phyloP scores from a whole-genome alignment of 2,329 filamentous ascomycete genomes.

The Pseudogymnoascus sp. region DNA sequence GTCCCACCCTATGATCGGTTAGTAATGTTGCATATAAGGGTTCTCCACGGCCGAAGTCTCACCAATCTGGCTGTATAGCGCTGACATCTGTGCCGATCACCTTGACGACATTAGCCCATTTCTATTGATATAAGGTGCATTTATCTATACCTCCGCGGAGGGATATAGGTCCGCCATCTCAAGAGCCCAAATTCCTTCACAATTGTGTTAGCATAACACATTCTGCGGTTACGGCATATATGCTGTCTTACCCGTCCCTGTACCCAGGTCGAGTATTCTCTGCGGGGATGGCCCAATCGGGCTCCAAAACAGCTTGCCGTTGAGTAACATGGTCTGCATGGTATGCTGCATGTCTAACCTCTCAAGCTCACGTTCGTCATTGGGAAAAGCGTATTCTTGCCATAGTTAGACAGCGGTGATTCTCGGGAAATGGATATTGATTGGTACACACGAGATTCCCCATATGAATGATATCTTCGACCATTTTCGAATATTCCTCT shows the following conservation, averaged over 20 bases:
- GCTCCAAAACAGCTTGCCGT: neutral
- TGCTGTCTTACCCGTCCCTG: slow-evolving; percentile 14
- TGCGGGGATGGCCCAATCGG: slow-evolving; percentile 3
- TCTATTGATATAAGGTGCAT: neutral
- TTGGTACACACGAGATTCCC: slow-evolving; percentile 21
- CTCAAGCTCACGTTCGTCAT: slow-evolving; percentile 21
- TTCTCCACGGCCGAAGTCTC: neutral
- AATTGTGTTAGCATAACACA: neutral
- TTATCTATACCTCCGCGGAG: neutral
- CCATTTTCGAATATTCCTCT: slow-evolving; percentile 39
- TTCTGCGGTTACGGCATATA: neutral
- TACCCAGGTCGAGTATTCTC: slow-evolving; percentile 18
- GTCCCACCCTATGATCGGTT: slow-evolving; percentile 9
- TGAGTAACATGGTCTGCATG: neutral
- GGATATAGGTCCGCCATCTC: neutral
- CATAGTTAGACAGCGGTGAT: neutral
- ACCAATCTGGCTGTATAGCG: slow-evolving; percentile 7
- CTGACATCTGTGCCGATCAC: slow-evolving; percentile 3
- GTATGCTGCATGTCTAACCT: slow-evolving; percentile 14
- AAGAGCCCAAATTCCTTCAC: neutral
- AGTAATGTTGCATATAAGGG: neutral
- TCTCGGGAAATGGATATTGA: neutral
- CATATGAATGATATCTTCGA: slow-evolving; percentile 37
- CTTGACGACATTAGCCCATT: neutral
- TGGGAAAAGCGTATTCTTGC: slow-evolving; percentile 22